phyloP scores from a whole-genome alignment of 768 basidiomycete genomes.

The Sarcodon aspratus region DNA sequence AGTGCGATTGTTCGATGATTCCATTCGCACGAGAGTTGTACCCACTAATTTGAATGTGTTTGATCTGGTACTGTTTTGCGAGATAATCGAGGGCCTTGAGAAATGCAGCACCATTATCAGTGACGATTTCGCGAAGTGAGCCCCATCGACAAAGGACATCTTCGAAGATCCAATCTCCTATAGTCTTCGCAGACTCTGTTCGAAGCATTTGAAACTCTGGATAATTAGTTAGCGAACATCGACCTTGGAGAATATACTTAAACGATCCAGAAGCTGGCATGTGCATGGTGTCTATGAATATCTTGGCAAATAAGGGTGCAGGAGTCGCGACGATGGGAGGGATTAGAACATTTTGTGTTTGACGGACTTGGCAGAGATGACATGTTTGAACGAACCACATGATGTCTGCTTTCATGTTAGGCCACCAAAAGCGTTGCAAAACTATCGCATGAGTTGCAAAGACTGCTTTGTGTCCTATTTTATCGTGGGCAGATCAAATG shows the following conservation, averaged over 20 bases:
- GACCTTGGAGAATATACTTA: conserved; percentile 24
- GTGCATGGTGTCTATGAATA: conserved; percentile 29
- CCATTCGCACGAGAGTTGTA: conserved; percentile 35
- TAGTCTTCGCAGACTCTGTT: conserved; percentile 14
- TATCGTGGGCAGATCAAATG: too few relatives aligned
- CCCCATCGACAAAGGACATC: conserved; percentile 28
- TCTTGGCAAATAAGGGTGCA: conserved; percentile 18
- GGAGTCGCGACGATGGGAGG: conserved; percentile 10
- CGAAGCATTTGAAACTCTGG: conserved; percentile 19
- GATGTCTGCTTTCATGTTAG: conserved; percentile 8
- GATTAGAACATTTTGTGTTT: conserved; percentile 9
- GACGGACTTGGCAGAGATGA: conserved; percentile 24
- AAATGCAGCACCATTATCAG: conserved; percentile 26
- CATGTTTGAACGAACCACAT: conserved; percentile 17
- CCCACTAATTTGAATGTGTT: conserved; percentile 25
- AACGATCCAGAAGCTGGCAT: conserved; percentile 23
- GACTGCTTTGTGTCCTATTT: too few relatives aligned
- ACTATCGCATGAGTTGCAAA: too few relatives aligned
- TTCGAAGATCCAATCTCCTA: conserved; percentile 23
- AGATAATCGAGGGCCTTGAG: conserved; percentile 13
- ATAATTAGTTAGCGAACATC: conserved; percentile 20
- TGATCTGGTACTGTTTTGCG: conserved; percentile 15
- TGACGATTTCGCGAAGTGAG: conserved; percentile 22
- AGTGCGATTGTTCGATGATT: conserved; percentile 18
- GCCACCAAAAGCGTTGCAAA: conserved; percentile 14